Evolutionary conservation across 768 basidiomycete species (phyloP), one percentile per base, ranked within the genome.

Genomic region (Trametes maxima): DNA sequence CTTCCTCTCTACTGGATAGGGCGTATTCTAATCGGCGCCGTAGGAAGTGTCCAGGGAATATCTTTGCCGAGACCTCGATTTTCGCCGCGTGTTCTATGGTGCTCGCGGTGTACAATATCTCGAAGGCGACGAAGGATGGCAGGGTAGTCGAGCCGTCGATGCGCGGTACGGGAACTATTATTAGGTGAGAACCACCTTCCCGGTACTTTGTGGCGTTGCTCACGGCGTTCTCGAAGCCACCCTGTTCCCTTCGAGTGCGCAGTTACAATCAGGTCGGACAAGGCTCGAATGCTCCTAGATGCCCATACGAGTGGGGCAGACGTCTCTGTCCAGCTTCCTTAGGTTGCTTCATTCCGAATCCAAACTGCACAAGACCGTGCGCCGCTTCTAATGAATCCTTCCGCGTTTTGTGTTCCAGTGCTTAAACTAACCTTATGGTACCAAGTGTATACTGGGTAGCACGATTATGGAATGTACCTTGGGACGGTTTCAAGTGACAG

Each of bases 1-100:
- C 2, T n/a, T 17, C 21, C 39, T 21, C 21, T 33, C 4, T 33
- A 33, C 4, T 33, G 28, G 4, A 3, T 8, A 8, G 10, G 37
- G 6, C 43, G 5, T 11, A 12, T 11, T 13, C 54, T 55, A 13
- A 54, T 16, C 28, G 10, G 8, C n/a, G 8, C 1, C 28, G 10
- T 50, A 65, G 67, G 8, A 57, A 47, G 19, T 68, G 67, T 48
- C 67, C 80, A n/a, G 83, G 81, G 37, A 57, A 62, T 42, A 35
- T 53, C 24, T 66, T 84, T 40, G 81, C 77, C 5, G 77, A 80
- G 19, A 72, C 75, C 1, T 78, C 76, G 3, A 55, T 75, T 3
- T 73, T 69, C 16, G 16, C 80, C 25, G 76, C 75, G 68, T 69
- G 74, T 13, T 73, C 77, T 4, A 74, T 75, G 25, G 70, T 67